These are phyloP conservation scores for Phytophthora agathidicida DNA, from an alignment of 352 stramenopile genomes.

Conservation along the genomic window DNA sequence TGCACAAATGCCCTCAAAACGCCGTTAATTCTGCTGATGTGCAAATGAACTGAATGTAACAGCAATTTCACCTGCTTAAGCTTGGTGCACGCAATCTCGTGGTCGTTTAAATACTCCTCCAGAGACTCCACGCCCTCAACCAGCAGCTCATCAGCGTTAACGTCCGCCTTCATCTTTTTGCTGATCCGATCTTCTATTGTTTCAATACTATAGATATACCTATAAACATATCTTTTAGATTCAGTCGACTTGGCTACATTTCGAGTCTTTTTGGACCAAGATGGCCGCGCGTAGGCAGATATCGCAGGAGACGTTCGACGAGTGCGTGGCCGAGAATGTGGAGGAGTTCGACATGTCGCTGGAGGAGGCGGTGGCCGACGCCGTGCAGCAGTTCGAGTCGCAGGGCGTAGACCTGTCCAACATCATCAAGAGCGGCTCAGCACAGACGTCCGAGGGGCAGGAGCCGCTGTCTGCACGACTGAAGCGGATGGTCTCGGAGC, in stretches of 20 bases:
- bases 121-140: conserved; percentile 46
- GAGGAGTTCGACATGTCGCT: conserved; percentile 90
- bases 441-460: background rate
- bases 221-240: too few species aligned
- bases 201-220: conserved; percentile 13
- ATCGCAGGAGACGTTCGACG: conserved; percentile 91
- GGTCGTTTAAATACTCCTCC: conserved; percentile 59
- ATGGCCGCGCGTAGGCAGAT: conserved; percentile 65
- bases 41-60: too few species aligned
- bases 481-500: conserved; percentile 37
- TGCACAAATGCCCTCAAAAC: conserved; percentile 18
- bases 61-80: conserved; percentile 55
- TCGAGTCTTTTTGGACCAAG: background rate
- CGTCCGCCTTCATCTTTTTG: conserved; percentile 7
- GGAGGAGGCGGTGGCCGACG: conserved; percentile 80
- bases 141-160: conserved; percentile 45
- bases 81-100: conserved; percentile 49
- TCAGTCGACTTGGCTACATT: too few species aligned
- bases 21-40: conserved; percentile 13
- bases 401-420: conserved; percentile 89
- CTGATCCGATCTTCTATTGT: conserved; percentile 11
- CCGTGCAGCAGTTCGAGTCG: conserved; percentile 86
- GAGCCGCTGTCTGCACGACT: conserved; percentile 35
- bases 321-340: conserved; percentile 90
- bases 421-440: conserved; percentile 63